Base-by-base conservation (phyloP, 441 rosid genomes). In the Euphorbia schlechtendalii region DNA sequence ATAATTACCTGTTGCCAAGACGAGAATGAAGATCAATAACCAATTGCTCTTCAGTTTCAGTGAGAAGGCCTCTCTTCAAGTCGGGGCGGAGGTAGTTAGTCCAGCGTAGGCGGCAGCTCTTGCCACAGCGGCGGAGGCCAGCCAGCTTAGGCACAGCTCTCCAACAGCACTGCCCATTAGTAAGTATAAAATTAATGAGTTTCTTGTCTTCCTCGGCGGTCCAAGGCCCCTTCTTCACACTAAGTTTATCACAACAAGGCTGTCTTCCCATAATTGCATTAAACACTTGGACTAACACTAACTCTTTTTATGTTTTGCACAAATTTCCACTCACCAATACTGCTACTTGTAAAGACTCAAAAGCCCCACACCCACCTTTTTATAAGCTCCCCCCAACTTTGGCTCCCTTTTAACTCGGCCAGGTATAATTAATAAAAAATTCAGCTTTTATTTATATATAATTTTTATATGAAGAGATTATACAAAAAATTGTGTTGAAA, bases 171-270 rank as follows among this genome's bases (percentile, higher is more conserved):
- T 90, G 97, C 65, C 98, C 98, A 76, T 93, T 90, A 62, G 88
- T 85, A 83, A 93, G 87, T 69, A 93, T 90, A 82, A 90, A 90
- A 79, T 78, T 86, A 81, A 93, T 85, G 69, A 93, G 98, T 73
- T 90, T 90, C 86, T 86, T 90, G 80, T 93, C 97, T 70, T 93
- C 98, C 32, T 93, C 98, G 8, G 87, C 87, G 5, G 97, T 93
- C 98, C 97, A 93, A 61, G 98, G 97, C 56, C 98, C 98, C 81
- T 88, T 93, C 91, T 90, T 93, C 71, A 90, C 76, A 30, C 98
- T 96, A 46, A 93, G 90, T 79, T 90, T 93, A 72, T 88, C 98
- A 78, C 97, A 93, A 74, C 98, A 93, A 15, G 98, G 97, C 59
- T 90, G 88, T 68, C 97, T 84, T 32, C 98, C 97, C 98, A 93